A percentile compares a stretch with the other conserved stretches of the same genome.
phyloP scores from a whole-genome alignment of 2,329 filamentous ascomycete genomes.

The Penicillium oxalicum region DNA sequence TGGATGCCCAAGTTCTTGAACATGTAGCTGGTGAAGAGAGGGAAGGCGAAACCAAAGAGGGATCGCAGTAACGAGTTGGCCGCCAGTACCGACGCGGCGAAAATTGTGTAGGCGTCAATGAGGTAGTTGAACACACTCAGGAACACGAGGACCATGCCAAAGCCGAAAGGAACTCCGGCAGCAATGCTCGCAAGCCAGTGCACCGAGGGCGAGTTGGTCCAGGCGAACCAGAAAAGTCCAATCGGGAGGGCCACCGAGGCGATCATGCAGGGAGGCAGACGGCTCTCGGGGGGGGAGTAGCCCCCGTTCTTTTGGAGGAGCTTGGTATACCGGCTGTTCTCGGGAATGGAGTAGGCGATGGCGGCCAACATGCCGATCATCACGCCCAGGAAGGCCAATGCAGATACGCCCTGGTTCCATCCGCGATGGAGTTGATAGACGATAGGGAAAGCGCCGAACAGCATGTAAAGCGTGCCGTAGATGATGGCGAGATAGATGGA shows the following conservation, averaged over 20 bases:
- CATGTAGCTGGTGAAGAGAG: conserved; percentile 44
- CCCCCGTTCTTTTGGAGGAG: conserved; percentile 45
- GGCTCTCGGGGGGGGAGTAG: conserved; percentile 57
- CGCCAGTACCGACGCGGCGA: conserved; percentile 39
- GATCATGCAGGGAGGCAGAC: conserved; percentile 46
- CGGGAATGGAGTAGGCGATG: conserved; percentile 37
- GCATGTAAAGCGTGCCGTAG: conserved; percentile 49
- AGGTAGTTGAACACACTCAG: conserved; percentile 40
- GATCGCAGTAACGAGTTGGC: conserved; percentile 45
- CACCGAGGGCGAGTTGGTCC: conserved; percentile 47
- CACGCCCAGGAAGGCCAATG: conserved; percentile 47
- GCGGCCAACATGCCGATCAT: conserved; percentile 39
- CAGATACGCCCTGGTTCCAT: conserved; percentile 44
- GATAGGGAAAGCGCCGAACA: conserved; percentile 49
- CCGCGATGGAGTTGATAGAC: conserved; percentile 43
- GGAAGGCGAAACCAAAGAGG: conserved; percentile 44
- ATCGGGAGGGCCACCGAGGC: conserved; percentile 50
- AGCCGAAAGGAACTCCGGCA: conserved; percentile 36
- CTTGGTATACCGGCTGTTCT: conserved; percentile 38
- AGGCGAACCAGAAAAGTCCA: conserved; percentile 56
- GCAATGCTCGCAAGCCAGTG: conserved; percentile 38
- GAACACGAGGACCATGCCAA: conserved; percentile 40
- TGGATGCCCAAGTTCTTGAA: conserved; percentile 43
- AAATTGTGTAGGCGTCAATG: conserved; percentile 41
- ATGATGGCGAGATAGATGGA: conserved; percentile 48